Base-by-base conservation (phyloP, 2,329 filamentous ascomycete genomes). In the Pseudogymnoascus verrucosus region DNA sequence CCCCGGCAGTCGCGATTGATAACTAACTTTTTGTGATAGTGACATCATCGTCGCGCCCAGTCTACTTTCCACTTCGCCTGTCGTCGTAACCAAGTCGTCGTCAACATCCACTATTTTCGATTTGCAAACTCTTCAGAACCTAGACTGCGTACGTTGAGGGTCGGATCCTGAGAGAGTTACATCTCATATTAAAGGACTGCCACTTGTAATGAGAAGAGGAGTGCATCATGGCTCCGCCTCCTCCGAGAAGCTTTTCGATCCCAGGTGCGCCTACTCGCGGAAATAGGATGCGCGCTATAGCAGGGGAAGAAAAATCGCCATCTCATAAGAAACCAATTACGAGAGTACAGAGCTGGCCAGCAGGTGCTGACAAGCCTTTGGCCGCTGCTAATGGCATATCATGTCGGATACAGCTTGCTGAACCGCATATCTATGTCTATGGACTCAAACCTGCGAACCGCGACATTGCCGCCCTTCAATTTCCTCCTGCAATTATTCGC, bases 381-480 rank as follows among this genome's bases (percentile, higher is more conserved):
- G 89, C 89, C 11, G 86, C 87, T 14, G 90, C 88, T 59, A 91
- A 89, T 74, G 90, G 90, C 51, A 82, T 95, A 21, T 82, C 82
- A 23, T 89, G 90, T 70, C 88, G 86, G 31, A 89, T 95, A 54
- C 78, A 88, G 28, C 78, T 95, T 42, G 89, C 89, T 28, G 91
- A 95, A 73, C 89, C 89, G n/a, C 88, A 89, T 64, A 78, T 95
- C 23, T 95, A 91, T 71, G 78, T 95, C 36, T 86, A 88, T 28
- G 90, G 90, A 0, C 92, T 93, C 70, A 89, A 92, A 64, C 88
- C 90, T 68, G 82, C 87, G 64, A 84, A 88, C 59, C 81, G 83
- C 69, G 71, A 71, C 4, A 64, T 68, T 60, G 67, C 69, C 39
- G 67, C 69, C 11, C 57, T 61, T 4, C 66, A 68, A 28, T 70